These are phyloP conservation scores for Tothia fuscella DNA, from an alignment of 2,329 filamentous ascomycete genomes.

Conservation along the genomic window DNA sequence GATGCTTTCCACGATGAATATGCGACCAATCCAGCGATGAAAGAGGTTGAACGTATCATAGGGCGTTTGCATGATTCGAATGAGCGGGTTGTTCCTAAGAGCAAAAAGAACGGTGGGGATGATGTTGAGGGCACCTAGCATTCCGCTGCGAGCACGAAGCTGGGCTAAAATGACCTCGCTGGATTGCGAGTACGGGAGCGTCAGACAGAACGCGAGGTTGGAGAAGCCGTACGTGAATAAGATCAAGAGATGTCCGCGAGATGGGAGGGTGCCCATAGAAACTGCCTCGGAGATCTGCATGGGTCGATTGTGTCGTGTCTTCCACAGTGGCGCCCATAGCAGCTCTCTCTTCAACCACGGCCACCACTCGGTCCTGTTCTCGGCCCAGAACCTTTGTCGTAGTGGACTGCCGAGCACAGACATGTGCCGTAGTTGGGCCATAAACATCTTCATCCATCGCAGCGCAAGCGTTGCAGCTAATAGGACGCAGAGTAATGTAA, in stretches of 20 bases:
- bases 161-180: conserved; percentile 57
- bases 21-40: conserved; percentile 71
- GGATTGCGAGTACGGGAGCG: conserved; percentile 46
- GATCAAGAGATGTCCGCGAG: conserved; percentile 63
- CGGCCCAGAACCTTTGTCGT: conserved; percentile 33
- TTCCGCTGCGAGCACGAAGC: conserved; percentile 74
- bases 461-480: conserved; percentile 26
- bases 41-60: conserved; percentile 95
- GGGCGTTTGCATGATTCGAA: conserved; percentile 67
- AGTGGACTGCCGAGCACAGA: conserved; percentile 30
- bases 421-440: conserved; percentile 33
- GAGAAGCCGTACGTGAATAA: conserved; percentile 54
- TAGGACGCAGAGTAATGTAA: conserved; percentile 22
- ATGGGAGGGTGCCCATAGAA: conserved; percentile 65
- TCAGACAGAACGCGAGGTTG: conserved; percentile 67
- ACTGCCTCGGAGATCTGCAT: conserved; percentile 56
- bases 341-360: conserved; percentile 54
- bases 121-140: conserved; percentile 78
- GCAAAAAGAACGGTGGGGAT: conserved; percentile 82
- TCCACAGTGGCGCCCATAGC: conserved; percentile 58
- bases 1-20: conserved; percentile 57
- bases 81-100: conserved; percentile 86
- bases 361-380: conserved; percentile 33
- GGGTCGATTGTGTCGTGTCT: conserved; percentile 65
- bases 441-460: conserved; percentile 29